Evolutionary conservation across 176 grass and related monocot species (phyloP), one percentile per base, ranked within the genome.

Genomic region (Cenchrus fungigraminus): DNA sequence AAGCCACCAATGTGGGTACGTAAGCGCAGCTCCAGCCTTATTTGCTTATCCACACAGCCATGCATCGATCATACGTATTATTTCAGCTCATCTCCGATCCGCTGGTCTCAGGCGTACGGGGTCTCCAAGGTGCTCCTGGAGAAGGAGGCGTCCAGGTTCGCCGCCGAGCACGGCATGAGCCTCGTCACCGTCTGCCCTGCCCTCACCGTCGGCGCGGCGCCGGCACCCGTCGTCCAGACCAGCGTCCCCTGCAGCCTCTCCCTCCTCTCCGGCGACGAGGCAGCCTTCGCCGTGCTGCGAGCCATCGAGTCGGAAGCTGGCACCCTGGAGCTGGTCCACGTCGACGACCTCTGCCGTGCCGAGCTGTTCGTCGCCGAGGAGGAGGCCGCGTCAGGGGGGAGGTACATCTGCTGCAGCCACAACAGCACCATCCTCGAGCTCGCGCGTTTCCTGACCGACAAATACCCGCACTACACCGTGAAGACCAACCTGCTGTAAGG

Each of bases 301-400:
- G 60, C 5, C 31, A 53, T 76, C 0, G 17, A 71, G 68, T 42
- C 1, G 61, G 29, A 19, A 19, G 9, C 57, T 20, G 57, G 57
- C 57, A 2, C 5, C 2, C 5, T 56, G 4, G 15, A 16, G 54
- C 14, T 56, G 54, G 67, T 60, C 1, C 94, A 96, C 66, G 46
- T 96, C 12, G 86, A 85, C 14, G 93, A 95, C 55, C 37, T 92
- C 45, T 91, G 90, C 86, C 79, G 90, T 45, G 93, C 93, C 6
- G 68, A 88, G 66, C 74, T 93, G 9, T 96, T 96, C 67, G 77
- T 93, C 46, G 90, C 86, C 1, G 93, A 92, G 31, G 31, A 32
- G 77, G 79, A 63, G 12, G 86, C 63, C 4, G 31, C 71, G 1
- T 83, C 90, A 37, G 78, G 72, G 90, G 90, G 88, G 14, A 56